phyloP scores from a whole-genome alignment of 108 stramenopile species.

The Skeletonema costatum region DNA sequence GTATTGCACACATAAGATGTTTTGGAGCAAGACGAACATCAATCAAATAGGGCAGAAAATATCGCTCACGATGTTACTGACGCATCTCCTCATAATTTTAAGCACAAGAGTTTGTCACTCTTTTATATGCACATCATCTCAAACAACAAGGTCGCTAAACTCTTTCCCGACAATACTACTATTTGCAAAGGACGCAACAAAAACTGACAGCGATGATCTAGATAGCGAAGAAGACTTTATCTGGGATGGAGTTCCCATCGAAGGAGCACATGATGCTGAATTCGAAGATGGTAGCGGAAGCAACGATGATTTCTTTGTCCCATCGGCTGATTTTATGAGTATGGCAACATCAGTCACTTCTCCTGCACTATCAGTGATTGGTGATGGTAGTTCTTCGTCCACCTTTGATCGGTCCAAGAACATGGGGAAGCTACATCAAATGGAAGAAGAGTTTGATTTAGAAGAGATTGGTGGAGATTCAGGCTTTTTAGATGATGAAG shows the following conservation, averaged over 20 bases:
- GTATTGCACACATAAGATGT: background rate
- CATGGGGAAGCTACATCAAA: slow-evolving; percentile 6
- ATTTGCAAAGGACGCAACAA: background rate
- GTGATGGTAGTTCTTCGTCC: background rate
- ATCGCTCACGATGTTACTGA: background rate
- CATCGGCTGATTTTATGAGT: slow-evolving; percentile 20
- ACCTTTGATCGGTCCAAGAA: slow-evolving; percentile 10
- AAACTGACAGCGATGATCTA: background rate
- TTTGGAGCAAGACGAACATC: background rate
- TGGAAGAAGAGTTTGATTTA: slow-evolving; percentile 13
- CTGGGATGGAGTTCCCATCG: slow-evolving; percentile 15
- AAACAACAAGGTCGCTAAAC: background rate
- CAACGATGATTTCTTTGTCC: slow-evolving; percentile 10
- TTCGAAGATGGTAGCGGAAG: slow-evolving; percentile 10
- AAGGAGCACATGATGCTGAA: slow-evolving; percentile 26
- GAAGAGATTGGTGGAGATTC: slow-evolving; percentile 30
- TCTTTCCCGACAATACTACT: background rate
- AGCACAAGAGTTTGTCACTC: background rate
- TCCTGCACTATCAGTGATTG: slow-evolving; percentile 1
- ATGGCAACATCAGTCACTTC: slow-evolving; percentile 11
- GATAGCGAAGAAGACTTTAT: background rate
- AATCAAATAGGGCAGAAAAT: background rate
- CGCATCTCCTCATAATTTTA: background rate
- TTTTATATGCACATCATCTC: background rate
- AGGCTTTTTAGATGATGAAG: slow-evolving; percentile 3